Percentiles rank a stretch among this genome's conserved stretches.
Evolutionary conservation across 2,329 filamentous ascomycete genomes (phyloP).

Genomic region (Trichoderma sp.): DNA sequence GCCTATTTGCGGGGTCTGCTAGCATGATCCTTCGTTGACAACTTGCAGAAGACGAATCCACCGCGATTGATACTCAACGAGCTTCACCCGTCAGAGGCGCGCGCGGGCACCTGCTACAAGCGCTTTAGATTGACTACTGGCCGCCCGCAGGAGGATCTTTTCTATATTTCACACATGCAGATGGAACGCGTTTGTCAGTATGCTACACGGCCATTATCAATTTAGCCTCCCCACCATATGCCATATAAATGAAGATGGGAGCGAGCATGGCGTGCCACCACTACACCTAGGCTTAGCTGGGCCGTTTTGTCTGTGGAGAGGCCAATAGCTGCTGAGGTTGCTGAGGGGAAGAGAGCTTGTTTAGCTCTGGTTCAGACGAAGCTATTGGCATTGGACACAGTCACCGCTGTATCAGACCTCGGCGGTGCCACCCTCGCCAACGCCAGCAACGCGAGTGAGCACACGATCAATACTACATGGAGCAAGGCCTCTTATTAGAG

Average conservation of each 20-base stretch:
- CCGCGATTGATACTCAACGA: not conserved
- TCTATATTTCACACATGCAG: slow-evolving; percentile 19
- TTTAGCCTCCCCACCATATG: not conserved
- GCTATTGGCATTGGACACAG: not conserved
- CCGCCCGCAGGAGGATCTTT: slow-evolving; percentile 15
- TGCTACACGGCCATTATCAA: not conserved
- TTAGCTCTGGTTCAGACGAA: not conserved
- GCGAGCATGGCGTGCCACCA: not conserved
- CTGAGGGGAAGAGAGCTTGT: not conserved
- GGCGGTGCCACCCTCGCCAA: not conserved
- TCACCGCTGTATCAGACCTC: not conserved
- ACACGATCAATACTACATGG: slow-evolving; percentile 16
- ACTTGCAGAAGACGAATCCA: not conserved
- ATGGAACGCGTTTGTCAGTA: slow-evolving; percentile 1
- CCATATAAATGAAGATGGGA: not conserved
- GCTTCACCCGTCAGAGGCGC: not conserved
- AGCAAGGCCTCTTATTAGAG: not conserved
- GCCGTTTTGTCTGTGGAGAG: not conserved
- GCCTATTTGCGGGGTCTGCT: slow-evolving; percentile 6
- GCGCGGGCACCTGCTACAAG: not conserved
- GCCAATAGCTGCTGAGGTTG: slow-evolving; percentile 7
- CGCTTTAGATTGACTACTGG: not conserved
- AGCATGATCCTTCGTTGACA: slow-evolving; percentile 16
- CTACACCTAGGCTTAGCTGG: not conserved
- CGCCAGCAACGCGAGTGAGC: not conserved